Percentiles rank a stretch among this genome's conserved stretches.
These are phyloP conservation scores for Mycena citricolor DNA, from an alignment of 1,284 basidiomycete genomes.

Conservation along the genomic window DNA sequence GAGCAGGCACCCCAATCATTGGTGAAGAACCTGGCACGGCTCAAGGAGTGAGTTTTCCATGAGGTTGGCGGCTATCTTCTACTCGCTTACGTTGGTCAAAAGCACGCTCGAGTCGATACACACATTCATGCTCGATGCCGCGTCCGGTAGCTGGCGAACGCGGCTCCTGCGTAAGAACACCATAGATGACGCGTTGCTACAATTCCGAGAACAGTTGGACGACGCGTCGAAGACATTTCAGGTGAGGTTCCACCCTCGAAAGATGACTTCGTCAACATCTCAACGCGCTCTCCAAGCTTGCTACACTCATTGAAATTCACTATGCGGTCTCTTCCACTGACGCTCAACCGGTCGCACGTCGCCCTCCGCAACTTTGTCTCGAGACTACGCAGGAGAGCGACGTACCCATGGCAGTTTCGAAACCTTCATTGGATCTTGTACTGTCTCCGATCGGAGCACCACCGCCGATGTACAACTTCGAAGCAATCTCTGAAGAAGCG, in stretches of 20 bases:
- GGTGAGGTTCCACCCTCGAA: conserved; percentile 28
- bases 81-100: conserved; percentile 27
- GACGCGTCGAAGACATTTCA: conserved; percentile 50
- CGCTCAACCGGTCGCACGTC: too few species aligned
- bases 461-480: too few species aligned
- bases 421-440: too few species aligned
- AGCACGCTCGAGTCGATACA: conserved; percentile 40
- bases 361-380: too few species aligned
- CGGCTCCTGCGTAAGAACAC: conserved; percentile 41
- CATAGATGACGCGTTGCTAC: conserved; percentile 38
- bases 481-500: too few species aligned
- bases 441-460: too few species aligned
- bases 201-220: conserved; percentile 37
- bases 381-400: too few species aligned
- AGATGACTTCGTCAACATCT: background rate
- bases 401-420: too few species aligned
- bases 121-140: conserved; percentile 40
- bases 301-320: conserved; percentile 52
- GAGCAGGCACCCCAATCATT: conserved; percentile 43
- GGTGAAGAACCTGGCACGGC: conserved; percentile 42
- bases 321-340: conserved; percentile 36
- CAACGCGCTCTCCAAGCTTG: conserved; percentile 34
- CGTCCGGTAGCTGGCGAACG: conserved; percentile 41
- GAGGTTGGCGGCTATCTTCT: background rate
- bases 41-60: conserved; percentile 37